Conservation (phyloP, 768 basidiomycete species). For the Boletus pseudopeckii region DNA sequence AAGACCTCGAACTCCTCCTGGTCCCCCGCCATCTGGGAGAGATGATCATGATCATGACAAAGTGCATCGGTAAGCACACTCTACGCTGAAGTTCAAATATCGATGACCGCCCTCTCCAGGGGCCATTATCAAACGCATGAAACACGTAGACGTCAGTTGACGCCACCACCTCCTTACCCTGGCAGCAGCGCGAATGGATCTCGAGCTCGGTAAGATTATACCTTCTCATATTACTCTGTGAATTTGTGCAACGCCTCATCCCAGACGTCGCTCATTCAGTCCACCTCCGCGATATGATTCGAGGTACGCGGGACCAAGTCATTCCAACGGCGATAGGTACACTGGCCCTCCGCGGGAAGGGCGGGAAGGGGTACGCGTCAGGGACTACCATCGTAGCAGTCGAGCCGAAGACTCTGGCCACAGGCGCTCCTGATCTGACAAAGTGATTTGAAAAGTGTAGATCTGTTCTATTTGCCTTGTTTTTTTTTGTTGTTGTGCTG, state of each 20-base stretch:
- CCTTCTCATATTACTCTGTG: neutral
- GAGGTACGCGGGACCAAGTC: constrained; percentile 51
- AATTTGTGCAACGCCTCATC: neutral
- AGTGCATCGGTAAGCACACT: constrained; percentile 47
- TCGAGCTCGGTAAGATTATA: constrained; percentile 36
- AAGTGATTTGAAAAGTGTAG: constrained; percentile 3
- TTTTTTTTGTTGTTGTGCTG: neutral
- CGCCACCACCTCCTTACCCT: constrained; percentile 53
- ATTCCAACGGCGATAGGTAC: constrained; percentile 47
- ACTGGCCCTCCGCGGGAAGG: constrained; percentile 35
- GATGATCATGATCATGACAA: constrained; percentile 71
- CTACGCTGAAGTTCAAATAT: neutral
- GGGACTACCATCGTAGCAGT: constrained; percentile 40
- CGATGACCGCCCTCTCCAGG: constrained; percentile 4
- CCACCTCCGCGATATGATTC: constrained; percentile 48
- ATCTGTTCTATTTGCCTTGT: constrained; percentile 4
- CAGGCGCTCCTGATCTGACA: constrained; percentile 23
- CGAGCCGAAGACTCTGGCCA: constrained; percentile 32
- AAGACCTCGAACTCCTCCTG: constrained; percentile 52
- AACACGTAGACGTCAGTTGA: constrained; percentile 48
- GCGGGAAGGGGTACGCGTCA: constrained; percentile 30
- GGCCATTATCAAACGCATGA: constrained; percentile 20
- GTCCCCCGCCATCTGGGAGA: constrained; percentile 50
- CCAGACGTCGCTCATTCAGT: constrained; percentile 71
- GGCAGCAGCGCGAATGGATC: constrained; percentile 40